Base-by-base conservation (phyloP, 768 basidiomycete genomes). In the Suillus clintonianus region DNA sequence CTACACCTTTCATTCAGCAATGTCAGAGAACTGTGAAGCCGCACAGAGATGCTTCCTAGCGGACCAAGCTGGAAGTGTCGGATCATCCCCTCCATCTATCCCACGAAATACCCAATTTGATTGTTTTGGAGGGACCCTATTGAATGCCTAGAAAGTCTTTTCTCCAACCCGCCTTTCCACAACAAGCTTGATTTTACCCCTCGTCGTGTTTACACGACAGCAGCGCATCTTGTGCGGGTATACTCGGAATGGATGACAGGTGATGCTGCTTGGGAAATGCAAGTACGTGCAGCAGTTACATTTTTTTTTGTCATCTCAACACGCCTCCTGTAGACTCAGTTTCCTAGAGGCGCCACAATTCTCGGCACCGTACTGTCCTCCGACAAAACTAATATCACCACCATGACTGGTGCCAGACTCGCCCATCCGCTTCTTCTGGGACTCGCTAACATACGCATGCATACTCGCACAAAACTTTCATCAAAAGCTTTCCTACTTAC, bases 351-450 rank as follows among this genome's bases (percentile, higher is more conserved):
- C 9, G 63, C 66, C 8, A 68, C 69, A n/a, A 17, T 73, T 14
- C 47, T 70, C 9, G 74, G 77, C 6, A 62, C 68, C 2, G 64
- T 78, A 14, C 59, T 71, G 1, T 71, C 72, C 13, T 74, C 74
- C 0, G 75, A 79, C 60, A 79, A 79, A 62, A 77, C 78, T n/a
- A 68, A 69, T 56, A 71, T 79, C 8, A 71, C 77, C 1, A 62
- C 67, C 9, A 70, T 70, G 64, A 75, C 70, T 13, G 76, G 77
- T 32, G 69, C 70, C 41, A 64, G 68, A 27, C 39, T 60, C 7
- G 72, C 72, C 1, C 77, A 78, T 61, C 77, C 76, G 0, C 63
- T 76, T 19, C 65, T 77, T 9, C 64, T 77, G 30, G 69, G 66
- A 24, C 61, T 77, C 11, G 76, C 73, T 14, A 79, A 79, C 61